A percentile compares a stretch with the other conserved stretches of the same genome.
Evolutionary conservation across 2,329 filamentous ascomycete genomes (phyloP).

Genomic region (Colletotrichum zoysiae): DNA sequence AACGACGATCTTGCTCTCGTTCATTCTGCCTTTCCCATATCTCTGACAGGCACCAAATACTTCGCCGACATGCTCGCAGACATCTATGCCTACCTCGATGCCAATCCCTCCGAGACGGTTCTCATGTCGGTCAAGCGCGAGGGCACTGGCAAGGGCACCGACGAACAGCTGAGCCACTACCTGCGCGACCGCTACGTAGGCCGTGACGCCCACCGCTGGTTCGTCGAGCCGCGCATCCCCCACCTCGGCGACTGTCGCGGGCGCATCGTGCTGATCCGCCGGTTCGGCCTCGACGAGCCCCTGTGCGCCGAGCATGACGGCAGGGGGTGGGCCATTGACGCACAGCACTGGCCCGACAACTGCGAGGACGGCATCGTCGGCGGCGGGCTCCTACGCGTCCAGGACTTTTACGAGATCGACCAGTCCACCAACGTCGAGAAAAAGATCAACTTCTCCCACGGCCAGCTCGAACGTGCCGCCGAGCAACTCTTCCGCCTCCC

Average conservation of each 20-base stretch:
- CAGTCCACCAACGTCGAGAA: conserved; percentile 80
- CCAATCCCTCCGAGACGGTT: conserved; percentile 84
- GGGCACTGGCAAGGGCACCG: conserved; percentile 83
- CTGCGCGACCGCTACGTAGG: conserved; percentile 79
- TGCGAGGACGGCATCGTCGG: conserved; percentile 79
- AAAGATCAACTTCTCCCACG: conserved; percentile 81
- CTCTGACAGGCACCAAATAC: conserved; percentile 83
- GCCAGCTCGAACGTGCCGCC: conserved; percentile 81
- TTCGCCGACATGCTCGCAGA: conserved; percentile 79
- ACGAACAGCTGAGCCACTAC: conserved; percentile 81
- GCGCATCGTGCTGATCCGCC: conserved; percentile 85
- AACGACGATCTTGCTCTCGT: conserved; percentile 83
- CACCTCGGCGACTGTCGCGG: conserved; percentile 83
- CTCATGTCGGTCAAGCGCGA: conserved; percentile 93
- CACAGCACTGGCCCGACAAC: conserved; percentile 86
- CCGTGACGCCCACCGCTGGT: conserved; percentile 73
- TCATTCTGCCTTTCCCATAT: conserved; percentile 90
- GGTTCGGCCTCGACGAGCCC: conserved; percentile 76
- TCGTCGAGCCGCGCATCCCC: conserved; percentile 81
- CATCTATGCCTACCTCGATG: conserved; percentile 80
- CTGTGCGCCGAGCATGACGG: conserved; percentile 63
- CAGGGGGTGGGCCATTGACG: conserved; percentile 70
- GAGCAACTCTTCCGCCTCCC: conserved; percentile 62
- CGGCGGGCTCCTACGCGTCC: conserved; percentile 82
- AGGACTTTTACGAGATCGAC: conserved; percentile 94